Evolutionary conservation across 306 rosid species (phyloP).

Genomic region (Arachis hypogaea): DNA sequence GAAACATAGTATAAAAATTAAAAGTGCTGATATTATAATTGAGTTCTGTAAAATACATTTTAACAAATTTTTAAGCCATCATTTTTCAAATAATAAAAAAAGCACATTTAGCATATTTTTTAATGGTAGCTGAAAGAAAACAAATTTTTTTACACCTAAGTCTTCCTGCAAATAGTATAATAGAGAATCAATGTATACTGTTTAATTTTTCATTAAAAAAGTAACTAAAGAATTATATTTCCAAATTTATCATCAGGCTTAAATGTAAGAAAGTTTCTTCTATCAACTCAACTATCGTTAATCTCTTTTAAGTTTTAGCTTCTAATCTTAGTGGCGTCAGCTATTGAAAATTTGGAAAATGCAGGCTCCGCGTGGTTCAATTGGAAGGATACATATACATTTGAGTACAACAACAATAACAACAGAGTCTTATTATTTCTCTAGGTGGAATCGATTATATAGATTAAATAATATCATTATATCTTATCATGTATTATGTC

Average conservation of each 20-base stretch:
- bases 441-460: too few relatives aligned
- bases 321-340: constrained; percentile 62
- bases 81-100: too few relatives aligned
- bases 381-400: constrained; percentile 47
- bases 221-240: constrained; percentile 34
- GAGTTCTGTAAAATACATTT: too few relatives aligned
- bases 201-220: neutral
- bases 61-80: too few relatives aligned
- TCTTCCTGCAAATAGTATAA: constrained; percentile 67
- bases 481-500: too few relatives aligned
- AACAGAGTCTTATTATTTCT: too few relatives aligned
- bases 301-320: constrained; percentile 12
- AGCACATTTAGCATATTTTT: too few relatives aligned
- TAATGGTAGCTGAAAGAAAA: constrained; percentile 48
- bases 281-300: constrained; percentile 4
- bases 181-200: constrained; percentile 20
- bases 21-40: too few relatives aligned
- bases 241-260: constrained; percentile 1
- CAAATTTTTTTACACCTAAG: constrained; percentile 51
- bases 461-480: too few relatives aligned
- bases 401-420: neutral
- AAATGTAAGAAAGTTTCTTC: constrained; percentile 5
- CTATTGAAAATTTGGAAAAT: constrained; percentile 54
- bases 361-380: constrained; percentile 63
- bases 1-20: too few relatives aligned